Base-by-base conservation (phyloP, 225 moss, liverwort and hornwort species). In the Thuidium tamariscinum region DNA sequence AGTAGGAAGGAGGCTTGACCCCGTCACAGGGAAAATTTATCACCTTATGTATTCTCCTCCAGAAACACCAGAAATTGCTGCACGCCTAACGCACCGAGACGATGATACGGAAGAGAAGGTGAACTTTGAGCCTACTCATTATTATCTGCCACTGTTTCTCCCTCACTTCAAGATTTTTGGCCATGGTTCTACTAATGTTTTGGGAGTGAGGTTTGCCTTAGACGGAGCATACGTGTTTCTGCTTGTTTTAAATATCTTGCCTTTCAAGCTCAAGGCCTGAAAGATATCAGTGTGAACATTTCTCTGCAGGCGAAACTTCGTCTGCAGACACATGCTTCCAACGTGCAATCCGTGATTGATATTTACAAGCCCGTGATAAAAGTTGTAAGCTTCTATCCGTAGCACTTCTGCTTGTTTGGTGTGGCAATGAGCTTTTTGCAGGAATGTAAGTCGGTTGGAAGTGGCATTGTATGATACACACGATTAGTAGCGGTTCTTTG, bases 81-180 rank as follows among this genome's bases (percentile, higher is more conserved):
- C 89, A 81, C 96, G 99, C 46, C 92, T 99, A 13, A 93, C 91
- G 19, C 97, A 96, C 51, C 94, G 99, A 59, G 87, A 89, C 13
- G 99, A 97, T 87, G 99, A 99, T 86, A 97, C 95, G 48, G 99
- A 99, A 89, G 97, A 96, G 89, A 99, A 99, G 89, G 95, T 95
- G 80, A 69, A 49, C 23, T 79, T 88, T 37, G 39, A 55, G 68
- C 75, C 56, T 44, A 57, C 49, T 51, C 63, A 39, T 59, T 42
- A 39, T 65, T 42, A 42, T 64, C 76, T 61, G 34, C 30, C 51
- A 30, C 49, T 41, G 54, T 46, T 36, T 71, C 64, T 25, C n/a
- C n/a, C n/a, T n/a, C 37, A 22, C 61, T 7, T 65, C 65, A 71
- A 39, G n/a, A 51, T 77, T 86, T 65, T 25, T 27, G 59, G 32